These are phyloP conservation scores for Aspergillus sp. DNA, from an alignment of 2,329 filamentous ascomycete species.

Conservation along the genomic window DNA sequence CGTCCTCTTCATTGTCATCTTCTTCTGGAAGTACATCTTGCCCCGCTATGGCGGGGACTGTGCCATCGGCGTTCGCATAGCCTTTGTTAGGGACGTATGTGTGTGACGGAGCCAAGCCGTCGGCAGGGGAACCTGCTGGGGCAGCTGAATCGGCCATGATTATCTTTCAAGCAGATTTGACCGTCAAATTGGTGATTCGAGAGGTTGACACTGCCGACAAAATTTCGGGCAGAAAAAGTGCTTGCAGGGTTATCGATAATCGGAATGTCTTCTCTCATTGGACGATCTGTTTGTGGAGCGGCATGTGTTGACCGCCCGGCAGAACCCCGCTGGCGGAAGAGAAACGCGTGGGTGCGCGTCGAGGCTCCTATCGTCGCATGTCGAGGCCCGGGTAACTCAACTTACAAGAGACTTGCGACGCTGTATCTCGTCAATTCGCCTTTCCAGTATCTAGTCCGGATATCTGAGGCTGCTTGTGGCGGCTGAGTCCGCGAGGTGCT, in stretches of 20 bases:
- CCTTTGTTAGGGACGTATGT: constrained; percentile 56
- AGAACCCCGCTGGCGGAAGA: constrained; percentile 39
- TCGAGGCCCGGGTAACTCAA: constrained; percentile 10
- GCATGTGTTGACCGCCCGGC: constrained; percentile 37
- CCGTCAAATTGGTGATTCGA: neutral
- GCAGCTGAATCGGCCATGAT: constrained; percentile 32
- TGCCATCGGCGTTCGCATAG: constrained; percentile 46
- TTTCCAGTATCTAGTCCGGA: neutral
- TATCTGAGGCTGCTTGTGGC: constrained; percentile 10
- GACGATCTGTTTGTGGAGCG: constrained; percentile 23
- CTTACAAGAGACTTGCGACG: neutral
- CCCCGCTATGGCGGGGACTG: constrained; percentile 39
- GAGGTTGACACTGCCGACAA: neutral
- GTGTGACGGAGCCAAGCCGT: constrained; percentile 52
- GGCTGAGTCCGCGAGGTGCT: constrained; percentile 36
- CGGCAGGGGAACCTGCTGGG: constrained; percentile 42
- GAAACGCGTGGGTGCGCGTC: constrained; percentile 26
- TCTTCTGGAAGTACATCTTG: constrained; percentile 40
- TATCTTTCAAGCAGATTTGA: constrained; percentile 25
- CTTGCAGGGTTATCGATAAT: neutral
- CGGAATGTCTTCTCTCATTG: constrained; percentile 29
- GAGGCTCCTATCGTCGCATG: constrained; percentile 19
- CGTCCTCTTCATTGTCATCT: constrained; percentile 59
- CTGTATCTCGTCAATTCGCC: constrained; percentile 9
- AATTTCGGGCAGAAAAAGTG: constrained; percentile 25